These are phyloP conservation scores for Nannochloris sp. DNA, from an alignment of 139 green algal species.

Conservation along the genomic window DNA sequence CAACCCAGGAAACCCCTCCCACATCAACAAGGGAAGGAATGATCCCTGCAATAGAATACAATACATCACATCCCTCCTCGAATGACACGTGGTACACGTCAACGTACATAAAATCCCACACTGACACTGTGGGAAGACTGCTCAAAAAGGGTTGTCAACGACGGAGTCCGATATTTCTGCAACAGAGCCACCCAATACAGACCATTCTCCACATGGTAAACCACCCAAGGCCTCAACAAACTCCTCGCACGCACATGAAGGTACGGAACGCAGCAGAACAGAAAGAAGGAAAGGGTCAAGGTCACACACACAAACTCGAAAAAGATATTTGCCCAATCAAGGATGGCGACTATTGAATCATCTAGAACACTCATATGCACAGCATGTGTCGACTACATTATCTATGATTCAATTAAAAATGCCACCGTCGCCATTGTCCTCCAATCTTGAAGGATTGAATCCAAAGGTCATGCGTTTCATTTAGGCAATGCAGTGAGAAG, in stretches of 20 bases:
- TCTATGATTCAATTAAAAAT: no score
- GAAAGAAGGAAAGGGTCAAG: slow-evolving; percentile 17
- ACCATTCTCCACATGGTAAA: slow-evolving; percentile 30
- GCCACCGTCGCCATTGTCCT: no score
- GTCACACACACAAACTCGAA: slow-evolving; percentile 21
- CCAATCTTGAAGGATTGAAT: no score
- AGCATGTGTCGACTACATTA: no score
- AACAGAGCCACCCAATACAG: slow-evolving; percentile 11
- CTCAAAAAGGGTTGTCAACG: slow-evolving; percentile 27
- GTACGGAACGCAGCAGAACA: slow-evolving; percentile 28
- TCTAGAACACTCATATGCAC: no score
- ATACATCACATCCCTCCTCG: neutral
- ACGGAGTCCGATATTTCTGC: slow-evolving; percentile 17
- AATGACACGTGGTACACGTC: neutral
- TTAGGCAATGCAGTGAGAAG: no score
- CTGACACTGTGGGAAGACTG: slow-evolving; percentile 20
- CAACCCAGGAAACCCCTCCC: slow-evolving; percentile 24
- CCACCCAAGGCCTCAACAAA: slow-evolving; percentile 16
- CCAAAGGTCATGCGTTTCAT: no score
- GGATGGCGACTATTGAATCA: no score
- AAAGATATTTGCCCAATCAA: neutral
- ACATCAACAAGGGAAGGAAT: slow-evolving; percentile 21
- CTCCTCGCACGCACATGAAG: slow-evolving; percentile 25
- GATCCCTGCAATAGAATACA: slow-evolving; percentile 11
- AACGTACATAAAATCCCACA: slow-evolving; percentile 36